A percentile compares a stretch with the other conserved stretches of the same genome.
These are phyloP conservation scores for Canavalia ensiformis DNA, from an alignment of 306 rosid genomes.

Conservation along the genomic window DNA sequence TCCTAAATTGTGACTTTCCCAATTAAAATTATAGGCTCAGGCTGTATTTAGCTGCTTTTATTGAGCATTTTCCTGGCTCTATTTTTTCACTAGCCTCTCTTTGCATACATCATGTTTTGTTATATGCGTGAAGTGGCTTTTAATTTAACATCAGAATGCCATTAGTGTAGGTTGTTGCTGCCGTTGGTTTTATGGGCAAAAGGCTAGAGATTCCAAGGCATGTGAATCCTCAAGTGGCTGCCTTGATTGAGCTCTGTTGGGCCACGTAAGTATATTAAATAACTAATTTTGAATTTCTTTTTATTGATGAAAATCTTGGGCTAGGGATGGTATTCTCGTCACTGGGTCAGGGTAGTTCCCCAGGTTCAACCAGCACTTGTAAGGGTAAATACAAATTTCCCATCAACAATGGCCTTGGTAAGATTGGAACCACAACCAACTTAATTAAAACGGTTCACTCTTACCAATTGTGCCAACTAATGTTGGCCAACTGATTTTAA, in stretches of 20 bases:
- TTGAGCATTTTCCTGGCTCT: constrained; percentile 14
- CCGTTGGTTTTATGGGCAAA: constrained; percentile 83
- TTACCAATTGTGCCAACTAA: background rate
- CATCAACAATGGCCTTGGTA: background rate
- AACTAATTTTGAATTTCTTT: constrained; percentile 6
- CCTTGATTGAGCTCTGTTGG: constrained; percentile 91
- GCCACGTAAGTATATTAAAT: constrained; percentile 66
- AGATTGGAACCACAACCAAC: constrained; percentile 12
- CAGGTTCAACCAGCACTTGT: background rate
- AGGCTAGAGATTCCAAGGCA: constrained; percentile 86
- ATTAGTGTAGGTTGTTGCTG: constrained; percentile 80
- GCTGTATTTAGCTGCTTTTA: constrained; percentile 30
- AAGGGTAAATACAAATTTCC: constrained; percentile 2
- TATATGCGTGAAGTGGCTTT: constrained; percentile 23
- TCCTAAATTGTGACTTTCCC: background rate
- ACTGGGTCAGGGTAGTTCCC: background rate
- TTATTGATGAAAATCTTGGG: constrained; percentile 2
- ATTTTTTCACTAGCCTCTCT: constrained; percentile 15
- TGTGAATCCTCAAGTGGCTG: constrained; percentile 73
- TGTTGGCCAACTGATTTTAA: background rate
- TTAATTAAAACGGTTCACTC: background rate
- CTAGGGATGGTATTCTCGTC: background rate
- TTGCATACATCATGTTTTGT: constrained; percentile 16
- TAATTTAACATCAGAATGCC: constrained; percentile 38
- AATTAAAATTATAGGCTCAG: constrained; percentile 6